A percentile compares a stretch with the other conserved stretches of the same genome.
These are phyloP conservation scores for Alternaria infectoria DNA, from an alignment of 2,329 filamentous ascomycete genomes.

Conservation along the genomic window DNA sequence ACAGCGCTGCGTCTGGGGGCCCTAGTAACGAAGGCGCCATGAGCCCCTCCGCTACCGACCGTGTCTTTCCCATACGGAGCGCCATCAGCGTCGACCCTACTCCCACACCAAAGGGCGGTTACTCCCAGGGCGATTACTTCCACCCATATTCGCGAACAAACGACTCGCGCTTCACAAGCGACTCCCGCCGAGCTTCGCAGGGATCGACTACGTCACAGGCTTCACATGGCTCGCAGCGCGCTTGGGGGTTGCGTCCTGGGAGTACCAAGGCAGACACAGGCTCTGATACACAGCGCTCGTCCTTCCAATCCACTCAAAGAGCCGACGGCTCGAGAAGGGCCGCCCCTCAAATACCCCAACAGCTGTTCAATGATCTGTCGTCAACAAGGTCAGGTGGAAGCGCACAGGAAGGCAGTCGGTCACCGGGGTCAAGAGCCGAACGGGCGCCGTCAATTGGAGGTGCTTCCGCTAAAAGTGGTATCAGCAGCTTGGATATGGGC, in stretches of 20 bases:
- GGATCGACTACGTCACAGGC: conserved; percentile 38
- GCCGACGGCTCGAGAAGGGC: conserved; percentile 13
- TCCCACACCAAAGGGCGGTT: conserved; percentile 26
- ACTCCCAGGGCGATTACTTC: conserved; percentile 47
- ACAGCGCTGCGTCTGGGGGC: conserved; percentile 19
- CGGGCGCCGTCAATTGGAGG: conserved; percentile 31
- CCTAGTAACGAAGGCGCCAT: conserved; percentile 36
- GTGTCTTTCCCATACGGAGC: conserved; percentile 83
- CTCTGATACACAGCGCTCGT: conserved; percentile 2
- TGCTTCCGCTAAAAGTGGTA: conserved; percentile 43
- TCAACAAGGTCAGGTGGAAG: conserved; percentile 38
- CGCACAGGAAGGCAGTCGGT: conserved; percentile 24
- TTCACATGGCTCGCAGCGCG: conserved; percentile 34
- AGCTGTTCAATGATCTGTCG: conserved; percentile 47
- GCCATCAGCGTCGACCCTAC: conserved; percentile 72
- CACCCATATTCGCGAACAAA: conserved; percentile 31
- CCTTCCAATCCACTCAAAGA: conserved; percentile 2
- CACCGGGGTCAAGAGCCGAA: conserved; percentile 30
- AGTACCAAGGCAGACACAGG: conserved; percentile 8
- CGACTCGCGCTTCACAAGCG: conserved; percentile 30
- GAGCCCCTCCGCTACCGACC: conserved; percentile 58
- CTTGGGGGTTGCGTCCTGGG: conserved; percentile 5
- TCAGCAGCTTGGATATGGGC: conserved; percentile 50
- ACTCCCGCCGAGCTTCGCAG: conserved; percentile 34
- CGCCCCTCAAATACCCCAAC: conserved; percentile 29